Evolutionary conservation across 495 filamentous ascomycete genomes (phyloP).

Genomic region (Talaromyces liani): DNA sequence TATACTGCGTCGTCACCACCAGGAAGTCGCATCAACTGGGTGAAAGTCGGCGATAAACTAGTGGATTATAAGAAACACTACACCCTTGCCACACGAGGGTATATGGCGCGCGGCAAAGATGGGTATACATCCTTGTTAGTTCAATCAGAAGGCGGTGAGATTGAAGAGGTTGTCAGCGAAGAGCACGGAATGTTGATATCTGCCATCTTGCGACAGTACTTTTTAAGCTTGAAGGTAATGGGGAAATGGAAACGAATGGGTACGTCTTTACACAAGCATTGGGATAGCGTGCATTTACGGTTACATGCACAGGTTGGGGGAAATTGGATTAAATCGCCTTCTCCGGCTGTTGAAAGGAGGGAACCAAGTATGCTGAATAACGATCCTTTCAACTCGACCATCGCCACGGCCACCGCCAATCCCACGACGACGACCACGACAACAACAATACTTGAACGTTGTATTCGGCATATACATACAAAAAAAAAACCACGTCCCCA

Average conservation of each 20-base stretch:
- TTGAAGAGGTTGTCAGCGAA: conserved; percentile 70
- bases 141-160: conserved; percentile 59
- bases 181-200: conserved; percentile 82
- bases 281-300: conserved; percentile 49
- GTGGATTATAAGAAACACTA: conserved; percentile 57
- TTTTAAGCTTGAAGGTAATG: conserved; percentile 72
- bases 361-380: conserved; percentile 23
- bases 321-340: conserved; percentile 29
- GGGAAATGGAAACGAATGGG: conserved; percentile 67
- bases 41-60: conserved; percentile 49
- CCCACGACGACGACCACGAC: background rate
- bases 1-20: conserved; percentile 54
- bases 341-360: conserved; percentile 15
- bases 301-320: conserved; percentile 29
- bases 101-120: conserved; percentile 84
- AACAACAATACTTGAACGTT: background rate
- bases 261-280: conserved; percentile 49
- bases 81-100: conserved; percentile 65
- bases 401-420: background rate
- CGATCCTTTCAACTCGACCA: background rate
- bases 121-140: conserved; percentile 69
- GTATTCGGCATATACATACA: background rate
- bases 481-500: background rate
- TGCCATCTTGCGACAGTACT: conserved; percentile 81
- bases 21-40: conserved; percentile 55